Evolutionary conservation across 2,329 filamentous ascomycete genomes (phyloP).

Genomic region (Zymoseptoria crescenta): DNA sequence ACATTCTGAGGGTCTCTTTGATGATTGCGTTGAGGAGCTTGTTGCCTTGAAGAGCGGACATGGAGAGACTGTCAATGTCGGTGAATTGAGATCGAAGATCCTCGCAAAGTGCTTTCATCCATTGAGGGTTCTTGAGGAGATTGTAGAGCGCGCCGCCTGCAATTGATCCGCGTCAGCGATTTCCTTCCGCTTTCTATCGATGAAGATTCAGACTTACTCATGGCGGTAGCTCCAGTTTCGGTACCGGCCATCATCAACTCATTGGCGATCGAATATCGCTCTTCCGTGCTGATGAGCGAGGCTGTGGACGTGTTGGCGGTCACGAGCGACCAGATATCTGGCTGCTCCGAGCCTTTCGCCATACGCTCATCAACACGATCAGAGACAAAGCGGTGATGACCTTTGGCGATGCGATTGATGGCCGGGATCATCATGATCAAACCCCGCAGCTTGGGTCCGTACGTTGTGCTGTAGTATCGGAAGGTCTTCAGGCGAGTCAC

Average conservation of each 20-base stretch:
- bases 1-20: conserved; percentile 30
- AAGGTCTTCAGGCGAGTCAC: conserved; percentile 8
- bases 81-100: conserved; percentile 30
- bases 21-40: conserved; percentile 32
- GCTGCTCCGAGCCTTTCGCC: conserved; percentile 14
- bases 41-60: conserved; percentile 26
- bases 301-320: conserved; percentile 16
- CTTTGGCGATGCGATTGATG: conserved; percentile 5
- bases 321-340: conserved; percentile 22
- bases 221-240: conserved; percentile 31
- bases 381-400: conserved; percentile 4
- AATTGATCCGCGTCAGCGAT: conserved; percentile 31
- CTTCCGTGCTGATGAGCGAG: conserved; percentile 16
- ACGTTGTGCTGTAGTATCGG: conserved; percentile 4
- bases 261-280: conserved; percentile 27
- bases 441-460: conserved; percentile 3
- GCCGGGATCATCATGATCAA: conserved; percentile 6
- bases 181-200: conserved; percentile 54
- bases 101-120: conserved; percentile 23
- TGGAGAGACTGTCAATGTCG: conserved; percentile 24
- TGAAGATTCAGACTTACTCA: conserved; percentile 54
- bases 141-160: conserved; percentile 22
- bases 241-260: conserved; percentile 32
- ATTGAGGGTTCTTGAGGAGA: conserved; percentile 24
- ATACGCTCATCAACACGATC: conserved; percentile 22